phyloP scores from a whole-genome alignment of 805 yeast species.

The Priceomyces carsonii region DNA sequence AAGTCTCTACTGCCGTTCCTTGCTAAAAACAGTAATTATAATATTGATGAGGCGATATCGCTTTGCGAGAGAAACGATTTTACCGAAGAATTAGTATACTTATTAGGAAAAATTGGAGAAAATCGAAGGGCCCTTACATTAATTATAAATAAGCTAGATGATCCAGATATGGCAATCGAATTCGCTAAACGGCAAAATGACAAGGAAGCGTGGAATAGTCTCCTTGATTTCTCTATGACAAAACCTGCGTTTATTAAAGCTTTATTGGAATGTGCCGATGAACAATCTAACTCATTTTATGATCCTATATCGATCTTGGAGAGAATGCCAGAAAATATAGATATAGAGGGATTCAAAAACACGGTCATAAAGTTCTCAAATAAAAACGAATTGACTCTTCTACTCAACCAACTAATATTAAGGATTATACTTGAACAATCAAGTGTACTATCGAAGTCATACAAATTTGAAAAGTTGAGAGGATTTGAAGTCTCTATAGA shows the following conservation, averaged over 20 bases:
- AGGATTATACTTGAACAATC: constrained; percentile 33
- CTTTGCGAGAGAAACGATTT: constrained; percentile 57
- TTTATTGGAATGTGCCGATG: constrained; percentile 68
- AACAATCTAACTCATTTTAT: constrained; percentile 39
- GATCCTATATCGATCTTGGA: constrained; percentile 71
- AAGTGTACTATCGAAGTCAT: constrained; percentile 24
- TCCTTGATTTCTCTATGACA: constrained; percentile 67
- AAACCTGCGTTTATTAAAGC: constrained; percentile 78
- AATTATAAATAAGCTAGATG: constrained; percentile 74
- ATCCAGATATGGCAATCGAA: constrained; percentile 77
- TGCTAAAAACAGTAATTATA: constrained; percentile 58
- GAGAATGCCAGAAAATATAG: constrained; percentile 60
- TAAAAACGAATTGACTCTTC: constrained; percentile 56
- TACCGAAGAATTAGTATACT: constrained; percentile 73
- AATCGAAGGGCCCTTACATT: constrained; percentile 71
- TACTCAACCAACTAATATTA: constrained; percentile 56
- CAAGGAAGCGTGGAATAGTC: constrained; percentile 75
- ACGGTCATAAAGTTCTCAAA: constrained; percentile 62
- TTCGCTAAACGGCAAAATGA: constrained; percentile 74
- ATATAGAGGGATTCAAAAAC: constrained; percentile 63
- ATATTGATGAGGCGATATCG: constrained; percentile 68
- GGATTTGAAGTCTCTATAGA: constrained; percentile 28
- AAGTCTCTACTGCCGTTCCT: constrained; percentile 59
- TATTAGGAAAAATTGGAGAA: constrained; percentile 82
- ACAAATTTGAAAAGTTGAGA: constrained; percentile 19